Conservation (phyloP, 768 basidiomycete species). For the Mycena rebaudengoi region DNA sequence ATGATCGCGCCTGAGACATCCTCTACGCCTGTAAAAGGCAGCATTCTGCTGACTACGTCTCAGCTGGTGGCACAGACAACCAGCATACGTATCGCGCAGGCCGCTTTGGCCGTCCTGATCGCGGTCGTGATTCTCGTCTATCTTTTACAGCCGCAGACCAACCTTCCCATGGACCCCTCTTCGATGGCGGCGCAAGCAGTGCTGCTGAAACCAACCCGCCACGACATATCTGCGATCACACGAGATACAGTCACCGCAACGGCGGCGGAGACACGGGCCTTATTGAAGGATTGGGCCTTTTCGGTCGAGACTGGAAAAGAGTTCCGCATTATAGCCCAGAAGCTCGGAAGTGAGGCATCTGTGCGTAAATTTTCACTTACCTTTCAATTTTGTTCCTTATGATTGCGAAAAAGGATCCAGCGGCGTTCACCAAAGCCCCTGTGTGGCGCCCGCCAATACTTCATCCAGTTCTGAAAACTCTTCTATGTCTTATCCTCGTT, state of each 20-base stretch:
- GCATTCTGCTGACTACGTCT: neutral
- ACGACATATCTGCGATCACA: neutral
- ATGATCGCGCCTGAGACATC: neutral
- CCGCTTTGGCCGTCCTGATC: neutral
- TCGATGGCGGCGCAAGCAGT: conserved; percentile 12
- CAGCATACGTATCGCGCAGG: conserved; percentile 15
- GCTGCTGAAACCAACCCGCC: neutral
- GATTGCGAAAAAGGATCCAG: neutral
- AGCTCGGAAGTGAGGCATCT: neutral
- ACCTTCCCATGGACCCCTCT: conserved; percentile 10
- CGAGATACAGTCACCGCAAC: conserved; percentile 3
- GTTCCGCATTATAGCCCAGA: neutral
- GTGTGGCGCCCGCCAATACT: conserved; percentile 2
- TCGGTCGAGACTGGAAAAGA: neutral
- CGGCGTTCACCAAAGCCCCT: neutral
- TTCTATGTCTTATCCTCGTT: neutral
- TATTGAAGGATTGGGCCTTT: conserved; percentile 1
- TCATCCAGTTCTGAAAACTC: neutral
- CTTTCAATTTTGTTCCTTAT: neutral
- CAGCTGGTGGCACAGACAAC: conserved; percentile 3
- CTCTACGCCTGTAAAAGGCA: neutral
- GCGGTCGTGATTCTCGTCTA: neutral
- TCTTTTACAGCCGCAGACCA: neutral
- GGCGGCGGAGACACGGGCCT: neutral
- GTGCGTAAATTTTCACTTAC: neutral